Conservation (phyloP, 305 asterid species). For the Andrographis paniculata region DNA sequence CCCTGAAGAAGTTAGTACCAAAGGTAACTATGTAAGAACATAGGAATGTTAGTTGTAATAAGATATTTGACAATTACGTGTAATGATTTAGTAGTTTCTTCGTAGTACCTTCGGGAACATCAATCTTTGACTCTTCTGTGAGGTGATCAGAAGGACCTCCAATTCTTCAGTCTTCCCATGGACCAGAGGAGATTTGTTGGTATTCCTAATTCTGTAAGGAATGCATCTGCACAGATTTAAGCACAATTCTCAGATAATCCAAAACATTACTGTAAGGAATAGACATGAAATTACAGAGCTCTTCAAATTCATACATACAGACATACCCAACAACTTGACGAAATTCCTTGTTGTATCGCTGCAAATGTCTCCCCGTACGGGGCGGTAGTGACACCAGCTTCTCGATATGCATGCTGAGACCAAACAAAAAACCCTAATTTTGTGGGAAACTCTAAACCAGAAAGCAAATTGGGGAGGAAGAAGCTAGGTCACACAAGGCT, state of each 20-base stretch:
- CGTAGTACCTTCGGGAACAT: slow-evolving; percentile 79
- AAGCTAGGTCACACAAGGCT: no score
- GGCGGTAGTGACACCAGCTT: slow-evolving; percentile 32
- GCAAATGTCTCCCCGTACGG: slow-evolving; percentile 54
- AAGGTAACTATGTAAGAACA: slow-evolving; percentile 19
- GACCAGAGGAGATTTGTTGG: slow-evolving; percentile 26
- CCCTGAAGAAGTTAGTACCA: slow-evolving; percentile 44
- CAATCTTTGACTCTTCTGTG: slow-evolving; percentile 64
- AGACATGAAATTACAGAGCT: neutral
- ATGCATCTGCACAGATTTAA: slow-evolving; percentile 65
- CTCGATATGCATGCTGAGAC: slow-evolving; percentile 33
- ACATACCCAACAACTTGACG: slow-evolving; percentile 96
- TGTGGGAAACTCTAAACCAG: neutral
- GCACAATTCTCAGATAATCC: no score
- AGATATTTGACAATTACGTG: no score
- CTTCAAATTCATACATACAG: no score
- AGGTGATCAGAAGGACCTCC: slow-evolving; percentile 69
- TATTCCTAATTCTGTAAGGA: slow-evolving; percentile 52
- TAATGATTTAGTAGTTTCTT: no score
- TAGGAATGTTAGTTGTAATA: no score
- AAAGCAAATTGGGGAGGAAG: no score
- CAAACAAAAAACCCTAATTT: slow-evolving; percentile 1
- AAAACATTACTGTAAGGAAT: no score
- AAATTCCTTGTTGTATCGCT: slow-evolving; percentile 71
- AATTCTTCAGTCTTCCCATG: slow-evolving; percentile 49